Conservation (phyloP, 306 rosid genomes). For the Vicia faba region DNA sequence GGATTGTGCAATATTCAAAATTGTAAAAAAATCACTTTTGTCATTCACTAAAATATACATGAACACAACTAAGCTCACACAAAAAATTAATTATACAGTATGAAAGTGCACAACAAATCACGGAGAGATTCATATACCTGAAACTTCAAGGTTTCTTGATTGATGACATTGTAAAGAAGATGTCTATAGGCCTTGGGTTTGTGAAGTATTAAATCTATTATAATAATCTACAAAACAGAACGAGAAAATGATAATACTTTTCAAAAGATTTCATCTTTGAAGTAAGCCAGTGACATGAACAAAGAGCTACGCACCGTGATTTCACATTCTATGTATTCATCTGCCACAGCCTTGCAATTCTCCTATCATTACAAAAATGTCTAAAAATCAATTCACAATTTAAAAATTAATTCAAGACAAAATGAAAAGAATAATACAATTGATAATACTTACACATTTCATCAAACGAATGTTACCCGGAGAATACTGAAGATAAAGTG, state of each 20-base stretch:
- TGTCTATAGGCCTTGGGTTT: conserved; percentile 84
- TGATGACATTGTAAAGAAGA: conserved; percentile 70
- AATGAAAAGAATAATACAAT: too few species aligned
- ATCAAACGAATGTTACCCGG: conserved; percentile 87
- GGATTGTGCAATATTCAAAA: too few species aligned
- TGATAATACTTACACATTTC: conserved; percentile 67
- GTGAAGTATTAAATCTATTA: conserved; percentile 83
- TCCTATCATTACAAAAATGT: conserved; percentile 45
- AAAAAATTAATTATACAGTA: not conserved
- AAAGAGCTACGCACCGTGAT: conserved; percentile 50
- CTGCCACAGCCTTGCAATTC: conserved; percentile 79
- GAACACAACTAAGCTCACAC: too few species aligned
- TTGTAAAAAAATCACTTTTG: too few species aligned
- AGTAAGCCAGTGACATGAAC: conserved; percentile 12
- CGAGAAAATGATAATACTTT: not conserved
- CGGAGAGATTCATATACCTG: conserved; percentile 52
- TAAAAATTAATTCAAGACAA: not conserved
- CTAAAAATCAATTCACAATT: conserved; percentile 20
- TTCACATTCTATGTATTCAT: conserved; percentile 87
- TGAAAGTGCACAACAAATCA: not conserved
- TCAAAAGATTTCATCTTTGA: conserved; percentile 23
- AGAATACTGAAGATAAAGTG: conserved; percentile 79
- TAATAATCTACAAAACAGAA: conserved; percentile 56
- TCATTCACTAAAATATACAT: too few species aligned
- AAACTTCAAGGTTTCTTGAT: conserved; percentile 46